Conservation (phyloP, 2,329 filamentous ascomycete genomes). For the Aspergillus sclerotialis region DNA sequence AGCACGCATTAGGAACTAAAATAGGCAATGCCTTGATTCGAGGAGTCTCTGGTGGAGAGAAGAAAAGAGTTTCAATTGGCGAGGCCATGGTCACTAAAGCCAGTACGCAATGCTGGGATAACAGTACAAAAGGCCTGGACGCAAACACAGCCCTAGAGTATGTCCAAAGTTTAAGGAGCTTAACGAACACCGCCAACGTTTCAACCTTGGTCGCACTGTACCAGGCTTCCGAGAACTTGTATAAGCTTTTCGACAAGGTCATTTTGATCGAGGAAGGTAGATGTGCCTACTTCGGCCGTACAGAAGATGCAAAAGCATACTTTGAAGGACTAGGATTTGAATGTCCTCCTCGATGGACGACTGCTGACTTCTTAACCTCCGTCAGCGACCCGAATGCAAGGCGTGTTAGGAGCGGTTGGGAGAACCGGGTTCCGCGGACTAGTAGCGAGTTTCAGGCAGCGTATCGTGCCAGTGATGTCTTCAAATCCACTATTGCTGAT, state of each 20-base stretch:
- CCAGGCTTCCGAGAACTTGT: slow-evolving; percentile 52
- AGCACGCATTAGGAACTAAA: slow-evolving; percentile 64
- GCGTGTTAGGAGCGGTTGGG: slow-evolving; percentile 49
- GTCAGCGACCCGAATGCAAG: slow-evolving; percentile 59
- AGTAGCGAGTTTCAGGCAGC: slow-evolving; percentile 49
- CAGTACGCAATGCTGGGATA: slow-evolving; percentile 68
- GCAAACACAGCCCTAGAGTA: slow-evolving; percentile 68
- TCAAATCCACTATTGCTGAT: slow-evolving; percentile 39
- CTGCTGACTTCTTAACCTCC: slow-evolving; percentile 70
- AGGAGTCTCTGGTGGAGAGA: slow-evolving; percentile 64
- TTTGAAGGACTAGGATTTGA: slow-evolving; percentile 66
- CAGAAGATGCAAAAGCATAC: slow-evolving; percentile 58
- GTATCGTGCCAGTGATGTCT: slow-evolving; percentile 43
- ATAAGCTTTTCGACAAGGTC: slow-evolving; percentile 60
- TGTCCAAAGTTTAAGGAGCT: slow-evolving; percentile 57
- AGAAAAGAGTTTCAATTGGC: slow-evolving; percentile 75
- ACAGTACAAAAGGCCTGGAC: slow-evolving; percentile 66
- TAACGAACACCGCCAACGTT: slow-evolving; percentile 57
- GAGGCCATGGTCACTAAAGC: slow-evolving; percentile 65
- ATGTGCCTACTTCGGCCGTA: slow-evolving; percentile 64
- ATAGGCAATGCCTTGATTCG: slow-evolving; percentile 69
- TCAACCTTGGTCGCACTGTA: slow-evolving; percentile 64
- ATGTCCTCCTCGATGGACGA: slow-evolving; percentile 64
- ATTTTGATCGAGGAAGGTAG: slow-evolving; percentile 61
- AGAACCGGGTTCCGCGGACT: slow-evolving; percentile 50